Evolutionary conservation across 1,139 yeast genomes (phyloP).

Genomic region (Martiniozyma asiatica): DNA sequence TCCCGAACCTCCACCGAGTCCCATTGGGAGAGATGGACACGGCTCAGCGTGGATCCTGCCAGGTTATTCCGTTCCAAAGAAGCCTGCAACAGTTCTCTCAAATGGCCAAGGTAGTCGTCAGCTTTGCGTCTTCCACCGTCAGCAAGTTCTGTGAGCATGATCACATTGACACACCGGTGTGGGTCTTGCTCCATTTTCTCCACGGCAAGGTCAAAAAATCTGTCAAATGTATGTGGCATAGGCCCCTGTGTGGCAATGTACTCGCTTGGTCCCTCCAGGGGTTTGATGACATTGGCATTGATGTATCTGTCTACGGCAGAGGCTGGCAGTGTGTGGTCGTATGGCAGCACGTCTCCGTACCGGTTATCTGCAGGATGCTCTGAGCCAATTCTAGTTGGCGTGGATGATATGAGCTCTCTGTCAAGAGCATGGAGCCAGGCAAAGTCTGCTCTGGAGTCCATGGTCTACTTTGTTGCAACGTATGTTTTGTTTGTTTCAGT

Average conservation of each 20-base stretch:
- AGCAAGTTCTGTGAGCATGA: slow-evolving; percentile 77
- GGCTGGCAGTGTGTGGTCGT: slow-evolving; percentile 41
- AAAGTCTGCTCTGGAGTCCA: background rate
- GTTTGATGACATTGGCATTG: slow-evolving; percentile 33
- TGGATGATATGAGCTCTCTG: background rate
- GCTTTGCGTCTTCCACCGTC: slow-evolving; percentile 55
- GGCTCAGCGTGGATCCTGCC: no score
- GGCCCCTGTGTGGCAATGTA: slow-evolving; percentile 73
- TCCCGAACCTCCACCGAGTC: background rate
- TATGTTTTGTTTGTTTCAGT: background rate
- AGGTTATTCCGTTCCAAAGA: no score
- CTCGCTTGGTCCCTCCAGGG: slow-evolving; percentile 13
- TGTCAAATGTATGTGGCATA: slow-evolving; percentile 31
- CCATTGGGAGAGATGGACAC: no score
- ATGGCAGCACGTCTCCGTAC: slow-evolving; percentile 47
- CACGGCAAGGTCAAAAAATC: slow-evolving; percentile 50
- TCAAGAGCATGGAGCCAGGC: slow-evolving; percentile 4
- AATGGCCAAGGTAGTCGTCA: no score
- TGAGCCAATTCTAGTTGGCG: background rate
- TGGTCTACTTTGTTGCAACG: background rate
- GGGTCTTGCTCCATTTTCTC: slow-evolving; percentile 57
- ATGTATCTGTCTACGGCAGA: slow-evolving; percentile 24
- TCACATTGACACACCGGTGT: slow-evolving; percentile 40
- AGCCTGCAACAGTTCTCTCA: no score
- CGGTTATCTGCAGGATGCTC: slow-evolving; percentile 26